Evolutionary conservation across 1,284 basidiomycete genomes (phyloP), one percentile per base, ranked within the genome.

Genomic region (Ustilago xerochloae): DNA sequence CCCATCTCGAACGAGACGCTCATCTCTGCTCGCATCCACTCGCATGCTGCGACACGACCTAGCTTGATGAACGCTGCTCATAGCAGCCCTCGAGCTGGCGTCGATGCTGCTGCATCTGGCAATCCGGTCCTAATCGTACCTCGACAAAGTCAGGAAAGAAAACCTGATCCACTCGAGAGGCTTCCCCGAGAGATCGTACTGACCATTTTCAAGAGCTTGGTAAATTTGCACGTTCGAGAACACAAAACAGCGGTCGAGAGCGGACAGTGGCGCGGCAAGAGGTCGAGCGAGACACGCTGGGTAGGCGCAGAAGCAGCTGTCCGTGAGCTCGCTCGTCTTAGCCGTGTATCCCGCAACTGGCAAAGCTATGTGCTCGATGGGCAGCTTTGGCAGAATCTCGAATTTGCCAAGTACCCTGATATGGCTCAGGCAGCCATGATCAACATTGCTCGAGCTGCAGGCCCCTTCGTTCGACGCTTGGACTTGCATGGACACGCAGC

Each of bases 291-390:
- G 56, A 67, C 60, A 20, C 63, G 62, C 10, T 75, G 64, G 57
- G 54, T 58, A 1, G 73, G 67, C 6, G 32, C 39, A 10, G 63
- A 75, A 20, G 63, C 61, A 13, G 73, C 61, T 10, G 47, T 71
- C 6, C 56, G 73, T n/a, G 64, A 75, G 24, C 68, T 75, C 3
- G 68, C 60, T 16, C 53, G 73, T 46, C 59, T 75, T 18, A 63
- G 57, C 18, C 81, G 95, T 92, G 93, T 97, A 1, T 95, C 91
- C 18, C 91, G 89, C 81, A 81, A 87, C 4, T 97, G 94, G 93
- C 89, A 88, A 54, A 82, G 86, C 6, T 89, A 95, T 30, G 90
- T 91, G 46, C 90, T 91, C 71, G 94, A 97, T 82, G 94, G 94
- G 8, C 91, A 94, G 81, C 87, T 96, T 16, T 97, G 94, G 94